Percentiles rank a stretch among this genome's conserved stretches.
Conservation (phyloP, 2,329 filamentous ascomycete genomes). For the Aureobasidium subglaciale region DNA sequence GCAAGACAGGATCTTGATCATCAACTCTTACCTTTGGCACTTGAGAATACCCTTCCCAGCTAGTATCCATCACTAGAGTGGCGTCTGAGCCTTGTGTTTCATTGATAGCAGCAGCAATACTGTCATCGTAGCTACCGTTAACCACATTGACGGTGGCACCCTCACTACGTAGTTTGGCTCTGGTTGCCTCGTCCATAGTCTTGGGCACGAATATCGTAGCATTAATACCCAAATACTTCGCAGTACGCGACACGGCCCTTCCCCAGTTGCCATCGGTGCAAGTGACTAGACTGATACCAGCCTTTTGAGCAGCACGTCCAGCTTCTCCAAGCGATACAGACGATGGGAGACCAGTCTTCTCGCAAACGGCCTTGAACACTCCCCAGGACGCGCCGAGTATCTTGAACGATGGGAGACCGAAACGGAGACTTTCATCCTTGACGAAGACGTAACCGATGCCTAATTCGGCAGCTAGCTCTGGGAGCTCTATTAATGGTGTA, state of each 20-base stretch:
- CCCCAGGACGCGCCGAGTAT: slow-evolving; percentile 75
- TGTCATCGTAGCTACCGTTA: slow-evolving; percentile 57
- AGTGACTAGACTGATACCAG: slow-evolving; percentile 46
- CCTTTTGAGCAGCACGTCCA: slow-evolving; percentile 17
- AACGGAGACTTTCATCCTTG: slow-evolving; percentile 64
- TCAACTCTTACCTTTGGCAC: slow-evolving; percentile 42
- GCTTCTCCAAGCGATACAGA: slow-evolving; percentile 1
- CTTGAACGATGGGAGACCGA: slow-evolving; percentile 70
- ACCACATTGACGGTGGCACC: slow-evolving; percentile 52
- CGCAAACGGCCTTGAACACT: slow-evolving; percentile 49
- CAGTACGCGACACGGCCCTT: slow-evolving; percentile 64
- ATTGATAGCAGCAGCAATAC: slow-evolving; percentile 46
- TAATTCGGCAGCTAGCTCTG: slow-evolving; percentile 49
- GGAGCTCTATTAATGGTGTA: slow-evolving; percentile 50
- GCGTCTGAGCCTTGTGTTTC: slow-evolving; percentile 35
- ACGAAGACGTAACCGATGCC: slow-evolving; percentile 53
- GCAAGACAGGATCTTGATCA: background rate
- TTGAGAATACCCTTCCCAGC: slow-evolving; percentile 58
- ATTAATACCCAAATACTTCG: slow-evolving; percentile 47
- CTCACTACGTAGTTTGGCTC: slow-evolving; percentile 51
- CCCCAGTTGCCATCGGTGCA: slow-evolving; percentile 75
- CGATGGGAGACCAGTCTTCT: background rate
- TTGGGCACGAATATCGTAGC: slow-evolving; percentile 57
- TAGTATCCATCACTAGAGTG: slow-evolving; percentile 61
- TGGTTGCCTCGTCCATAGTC: slow-evolving; percentile 49